Percentiles rank a stretch among this genome's conserved stretches.
Conservation (phyloP, 805 yeast genomes). For the Blastobotrys terrestris region DNA sequence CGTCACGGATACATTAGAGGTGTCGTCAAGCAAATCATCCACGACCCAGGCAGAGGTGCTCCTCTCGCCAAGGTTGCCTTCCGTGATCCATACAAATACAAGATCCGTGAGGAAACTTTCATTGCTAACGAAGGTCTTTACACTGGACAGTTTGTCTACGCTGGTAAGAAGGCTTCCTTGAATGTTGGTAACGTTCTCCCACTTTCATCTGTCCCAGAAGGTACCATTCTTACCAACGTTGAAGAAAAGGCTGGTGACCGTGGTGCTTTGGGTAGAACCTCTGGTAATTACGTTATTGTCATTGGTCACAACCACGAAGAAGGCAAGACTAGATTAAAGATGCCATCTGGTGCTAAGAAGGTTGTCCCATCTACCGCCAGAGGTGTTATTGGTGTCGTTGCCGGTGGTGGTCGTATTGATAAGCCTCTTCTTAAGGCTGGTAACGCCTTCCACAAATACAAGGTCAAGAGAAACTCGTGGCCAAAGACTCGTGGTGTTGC, state of each 20-base stretch:
- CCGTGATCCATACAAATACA: slow-evolving; percentile 99
- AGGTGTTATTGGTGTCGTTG: slow-evolving; percentile 99
- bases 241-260: slow-evolving; percentile 99
- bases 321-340: slow-evolving; percentile 98
- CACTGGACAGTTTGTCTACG: slow-evolving; percentile 99
- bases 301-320: slow-evolving; percentile 99
- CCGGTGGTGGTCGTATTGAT: slow-evolving; percentile 99
- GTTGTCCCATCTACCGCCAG: slow-evolving; percentile 91
- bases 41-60: slow-evolving; percentile 99
- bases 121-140: slow-evolving; percentile 99
- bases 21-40: slow-evolving; percentile 96
- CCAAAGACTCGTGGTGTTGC: slow-evolving; percentile 99
- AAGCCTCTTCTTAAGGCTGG: slow-evolving; percentile 99
- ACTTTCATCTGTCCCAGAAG: slow-evolving; percentile 96
- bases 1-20: slow-evolving; percentile 99
- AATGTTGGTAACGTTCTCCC: slow-evolving; percentile 94
- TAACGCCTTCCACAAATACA: slow-evolving; percentile 99
- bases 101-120: slow-evolving; percentile 96
- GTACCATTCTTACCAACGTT: slow-evolving; percentile 97
- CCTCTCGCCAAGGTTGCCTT: slow-evolving; percentile 98
- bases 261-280: slow-evolving; percentile 99
- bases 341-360: slow-evolving; percentile 99
- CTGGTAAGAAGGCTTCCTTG: slow-evolving; percentile 97
- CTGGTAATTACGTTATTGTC: slow-evolving; percentile 98
- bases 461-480: slow-evolving; percentile 99